A percentile compares a stretch with the other conserved stretches of the same genome.
Evolutionary conservation across 2,329 filamentous ascomycete species (phyloP).

Genomic region (Fusarium ambrosium): DNA sequence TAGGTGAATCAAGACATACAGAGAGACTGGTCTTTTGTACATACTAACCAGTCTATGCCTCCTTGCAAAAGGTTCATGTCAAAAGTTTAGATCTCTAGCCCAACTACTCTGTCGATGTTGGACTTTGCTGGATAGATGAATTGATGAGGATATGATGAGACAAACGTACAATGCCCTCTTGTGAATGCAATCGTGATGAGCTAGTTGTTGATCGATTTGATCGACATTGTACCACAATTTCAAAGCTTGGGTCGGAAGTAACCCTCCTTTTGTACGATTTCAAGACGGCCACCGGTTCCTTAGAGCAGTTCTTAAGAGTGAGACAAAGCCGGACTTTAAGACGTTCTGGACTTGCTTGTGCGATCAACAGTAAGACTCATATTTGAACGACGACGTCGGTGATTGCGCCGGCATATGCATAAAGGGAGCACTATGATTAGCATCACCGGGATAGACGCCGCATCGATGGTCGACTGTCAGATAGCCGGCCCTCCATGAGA

Average conservation of each 20-base stretch:
- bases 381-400: background rate
- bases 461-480: background rate
- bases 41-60: slow-evolving; percentile 12
- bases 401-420: background rate
- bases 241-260: slow-evolving; percentile 21
- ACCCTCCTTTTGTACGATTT: slow-evolving; percentile 10
- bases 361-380: slow-evolving; percentile 2
- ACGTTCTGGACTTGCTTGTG: slow-evolving; percentile 14
- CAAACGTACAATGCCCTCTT: background rate
- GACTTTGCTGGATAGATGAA: slow-evolving; percentile 10
- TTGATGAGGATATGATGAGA: slow-evolving; percentile 23
- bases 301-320: slow-evolving; percentile 12
- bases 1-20: slow-evolving; percentile 1
- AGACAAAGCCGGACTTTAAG: slow-evolving; percentile 28
- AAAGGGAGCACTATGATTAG: background rate
- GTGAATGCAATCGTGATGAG: slow-evolving; percentile 17
- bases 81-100: slow-evolving; percentile 9
- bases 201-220: background rate
- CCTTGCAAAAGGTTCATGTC: background rate
- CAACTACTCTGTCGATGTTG: background rate
- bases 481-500: background rate
- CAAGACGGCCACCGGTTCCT: background rate
- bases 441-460: background rate
- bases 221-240: slow-evolving; percentile 1
- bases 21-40: slow-evolving; percentile 13